phyloP scores from a whole-genome alignment of 192 early-diverging fungal genomes.

The Gigaspora rosea region DNA sequence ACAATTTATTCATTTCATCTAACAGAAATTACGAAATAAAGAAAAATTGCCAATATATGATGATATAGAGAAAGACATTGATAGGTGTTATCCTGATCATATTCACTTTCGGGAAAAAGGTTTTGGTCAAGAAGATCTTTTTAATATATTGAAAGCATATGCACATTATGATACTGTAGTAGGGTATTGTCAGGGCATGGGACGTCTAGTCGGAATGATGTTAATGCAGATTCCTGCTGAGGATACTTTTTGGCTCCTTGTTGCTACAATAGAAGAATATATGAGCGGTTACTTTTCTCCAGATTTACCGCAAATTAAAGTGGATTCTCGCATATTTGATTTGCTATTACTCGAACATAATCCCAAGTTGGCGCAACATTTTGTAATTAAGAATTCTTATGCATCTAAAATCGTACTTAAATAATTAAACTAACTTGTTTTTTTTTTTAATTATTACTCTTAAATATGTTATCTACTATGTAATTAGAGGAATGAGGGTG shows the following conservation, averaged over 20 bases:
- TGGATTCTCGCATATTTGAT: slow-evolving; percentile 85
- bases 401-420: background rate
- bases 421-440: background rate
- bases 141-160: slow-evolving; percentile 81
- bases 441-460: background rate
- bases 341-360: slow-evolving; percentile 68
- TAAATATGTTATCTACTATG: background rate
- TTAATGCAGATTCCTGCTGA: slow-evolving; percentile 85
- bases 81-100: slow-evolving; percentile 89
- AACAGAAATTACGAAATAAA: slow-evolving; percentile 39
- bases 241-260: slow-evolving; percentile 89
- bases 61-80: slow-evolving; percentile 88
- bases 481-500: slow-evolving; percentile 64
- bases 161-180: slow-evolving; percentile 82
- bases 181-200: slow-evolving; percentile 98
- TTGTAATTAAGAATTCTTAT: slow-evolving; percentile 46
- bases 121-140: slow-evolving; percentile 75
- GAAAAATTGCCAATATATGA: slow-evolving; percentile 69
- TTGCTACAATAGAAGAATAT: slow-evolving; percentile 69
- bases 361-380: slow-evolving; percentile 65
- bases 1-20: background rate
- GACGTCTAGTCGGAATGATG: slow-evolving; percentile 86
- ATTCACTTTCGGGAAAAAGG: slow-evolving; percentile 73
- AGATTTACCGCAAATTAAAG: slow-evolving; percentile 69
- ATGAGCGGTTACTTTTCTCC: slow-evolving; percentile 81